Evolutionary conservation across 495 filamentous ascomycete genomes (phyloP), one percentile per base, ranked within the genome.

Genomic region (Aspergillus mulundensis): DNA sequence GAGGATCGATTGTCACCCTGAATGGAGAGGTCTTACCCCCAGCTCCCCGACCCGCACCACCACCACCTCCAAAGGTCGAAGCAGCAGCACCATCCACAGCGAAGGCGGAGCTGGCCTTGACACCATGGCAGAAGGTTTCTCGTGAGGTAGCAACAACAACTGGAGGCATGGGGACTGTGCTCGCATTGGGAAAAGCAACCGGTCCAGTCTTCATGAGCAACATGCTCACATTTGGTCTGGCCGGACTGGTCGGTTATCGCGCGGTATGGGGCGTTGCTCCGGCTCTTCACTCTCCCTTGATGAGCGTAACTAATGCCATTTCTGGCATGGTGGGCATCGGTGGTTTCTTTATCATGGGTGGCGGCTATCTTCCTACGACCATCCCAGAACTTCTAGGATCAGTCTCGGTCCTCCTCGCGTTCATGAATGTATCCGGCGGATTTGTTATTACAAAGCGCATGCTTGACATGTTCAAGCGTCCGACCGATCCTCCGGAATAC

Each of bases 291-390:
- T 88, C 87, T 7, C 89, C 89, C 0, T 72, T 93, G 14, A 93
- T 93, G 89, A 87, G 84, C 54, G 89, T 93, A 21, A 93, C 89
- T 23, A 93, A 93, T 68, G 89, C 89, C 19, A 93, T 93, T 58
- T 90, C 87, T 36, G 88, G 85, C 63, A 90, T 93, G 87, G 89
- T 93, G 40, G 89, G 88, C 43, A 79, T 93, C 54, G 89, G 88
- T 48, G 88, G 89, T 41, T 75, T 93, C 58, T 93, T 91, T 71
- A 83, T 93, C 63, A 81, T 93, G 77, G 87, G 87, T 39, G 87
- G 87, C 32, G 87, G 87, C 18, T 84, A 84, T 67, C 56, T 87
- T 0, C 89, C 89, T 0, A 81, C 83, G 53, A 90, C 86, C 1
- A 69, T 91, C n/a, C 89, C 89, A 1, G 88, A 93, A 66, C 70